Base-by-base conservation (phyloP, 495 filamentous ascomycete species). In the Xylaria cubensis region DNA sequence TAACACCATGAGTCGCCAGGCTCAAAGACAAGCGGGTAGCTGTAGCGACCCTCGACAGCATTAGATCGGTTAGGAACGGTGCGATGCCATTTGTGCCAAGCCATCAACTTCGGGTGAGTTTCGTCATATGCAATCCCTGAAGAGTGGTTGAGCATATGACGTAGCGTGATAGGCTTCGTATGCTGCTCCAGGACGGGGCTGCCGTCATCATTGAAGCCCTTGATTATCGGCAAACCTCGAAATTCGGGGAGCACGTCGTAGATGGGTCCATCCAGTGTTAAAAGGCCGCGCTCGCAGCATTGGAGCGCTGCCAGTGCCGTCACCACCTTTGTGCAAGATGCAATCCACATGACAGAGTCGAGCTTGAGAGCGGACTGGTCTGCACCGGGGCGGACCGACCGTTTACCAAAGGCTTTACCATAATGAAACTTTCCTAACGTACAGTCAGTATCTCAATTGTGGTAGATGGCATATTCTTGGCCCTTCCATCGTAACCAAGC, bases 1-100 rank as follows among this genome's bases (percentile, higher is more conserved):
- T 88, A 89, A 69, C 75, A 74, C 87, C 86, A 89, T 19, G 79
- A 74, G 12, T 74, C 74, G 13, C 87, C 87, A 4, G 87, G 86
- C 62, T 88, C 83, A 71, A 82, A 87, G 29, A 76, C 64, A 2
- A 87, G 80, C 19, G 86, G 86, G 58, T 79, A 77, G 48, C 46
- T 56, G 70, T 77, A 85, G 7, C 70, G 64, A n/a, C 81, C 79
- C 42, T 70, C 70, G 17, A 74, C 67, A 46, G 44, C 24, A 48
- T 73, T 65, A n/a, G 41, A 21, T 53, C 64, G 8, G 50, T 74
- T 71, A 36, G 71, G 71, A 46, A 44, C 0, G 41, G 67, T 70
- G 64, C 71, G 69, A 50, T 71, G 71, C 62, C 72, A 73, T 39
- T 64, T 42, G 10, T 71, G 69, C 75, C 75, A 77, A 19, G 65